Conservation (phyloP, 2,329 filamentous ascomycete genomes). For the Xylaria sp. region DNA sequence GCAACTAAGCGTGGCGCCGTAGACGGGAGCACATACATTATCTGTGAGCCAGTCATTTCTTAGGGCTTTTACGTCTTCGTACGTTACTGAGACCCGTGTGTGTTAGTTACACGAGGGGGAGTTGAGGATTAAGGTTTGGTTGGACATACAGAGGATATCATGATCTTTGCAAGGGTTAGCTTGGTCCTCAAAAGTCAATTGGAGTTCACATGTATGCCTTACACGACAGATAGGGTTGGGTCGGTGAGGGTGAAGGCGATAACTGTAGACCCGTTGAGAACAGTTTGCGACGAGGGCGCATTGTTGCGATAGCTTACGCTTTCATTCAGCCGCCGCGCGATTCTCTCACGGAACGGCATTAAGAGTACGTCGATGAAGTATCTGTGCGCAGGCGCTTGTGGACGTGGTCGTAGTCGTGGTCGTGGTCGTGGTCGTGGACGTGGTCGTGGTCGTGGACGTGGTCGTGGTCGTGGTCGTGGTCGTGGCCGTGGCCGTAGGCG, state of each 20-base stretch:
- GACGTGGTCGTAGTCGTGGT: not conserved
- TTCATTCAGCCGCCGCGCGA: conserved; percentile 49
- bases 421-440: not conserved
- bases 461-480: not conserved
- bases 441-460: not conserved
- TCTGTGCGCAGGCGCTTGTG: conserved; percentile 3
- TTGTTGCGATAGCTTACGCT: conserved; percentile 47
- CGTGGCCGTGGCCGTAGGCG: not conserved
- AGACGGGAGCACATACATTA: conserved; percentile 71
- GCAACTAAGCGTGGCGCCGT: not conserved
- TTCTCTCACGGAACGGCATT: conserved; percentile 50
- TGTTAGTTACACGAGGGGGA: conserved; percentile 34
- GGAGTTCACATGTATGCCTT: conserved; percentile 45
- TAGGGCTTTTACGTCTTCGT: conserved; percentile 88
- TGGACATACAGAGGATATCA: conserved; percentile 52
- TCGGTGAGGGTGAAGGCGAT: conserved; percentile 52
- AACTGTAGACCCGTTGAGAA: conserved; percentile 48
- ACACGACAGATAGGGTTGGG: conserved; percentile 59
- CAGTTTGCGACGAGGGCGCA: conserved; percentile 37
- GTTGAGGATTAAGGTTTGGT: conserved; percentile 15
- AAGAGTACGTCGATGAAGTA: conserved; percentile 20
- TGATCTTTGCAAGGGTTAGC: conserved; percentile 49
- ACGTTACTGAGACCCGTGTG: conserved; percentile 72
- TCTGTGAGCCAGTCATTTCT: conserved; percentile 97
- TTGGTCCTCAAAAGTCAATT: conserved; percentile 7